A percentile compares a stretch with the other conserved stretches of the same genome.
phyloP scores from a whole-genome alignment of 805 yeast genomes.

The Candida oleophila region DNA sequence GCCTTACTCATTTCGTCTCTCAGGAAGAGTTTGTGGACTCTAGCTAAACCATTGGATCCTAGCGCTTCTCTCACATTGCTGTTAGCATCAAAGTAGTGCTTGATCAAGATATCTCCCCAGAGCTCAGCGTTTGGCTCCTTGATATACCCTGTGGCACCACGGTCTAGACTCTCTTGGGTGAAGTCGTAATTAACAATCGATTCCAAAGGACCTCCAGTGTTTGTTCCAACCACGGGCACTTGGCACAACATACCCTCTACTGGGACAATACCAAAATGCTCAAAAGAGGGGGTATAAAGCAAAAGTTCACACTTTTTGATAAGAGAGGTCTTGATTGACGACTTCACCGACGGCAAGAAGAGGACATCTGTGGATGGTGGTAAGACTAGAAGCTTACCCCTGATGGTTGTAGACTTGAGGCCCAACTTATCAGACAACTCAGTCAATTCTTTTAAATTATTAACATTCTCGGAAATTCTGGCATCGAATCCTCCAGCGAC shows the following conservation, averaged over 20 bases:
- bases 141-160: conserved; percentile 63
- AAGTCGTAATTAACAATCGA: conserved; percentile 48
- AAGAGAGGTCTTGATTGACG: conserved; percentile 60
- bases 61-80: conserved; percentile 17
- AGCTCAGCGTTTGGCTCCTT: conserved; percentile 43
- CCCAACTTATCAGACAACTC: conserved; percentile 43
- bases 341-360: conserved; percentile 79
- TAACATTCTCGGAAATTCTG: conserved; percentile 71
- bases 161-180: conserved; percentile 14
- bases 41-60: conserved; percentile 34
- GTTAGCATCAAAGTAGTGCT: conserved; percentile 29
- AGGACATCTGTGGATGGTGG: conserved; percentile 48
- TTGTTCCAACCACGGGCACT: conserved; percentile 81
- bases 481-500: conserved; percentile 92
- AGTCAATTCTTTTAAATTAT: conserved; percentile 63
- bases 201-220: conserved; percentile 92
- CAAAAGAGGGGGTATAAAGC: conserved; percentile 85
- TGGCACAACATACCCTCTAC: conserved; percentile 87
- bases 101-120: conserved; percentile 56
- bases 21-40: conserved; percentile 43
- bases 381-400: conserved; percentile 36
- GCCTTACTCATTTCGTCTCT: conserved; percentile 43
- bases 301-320: conserved; percentile 57
- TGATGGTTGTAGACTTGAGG: conserved; percentile 45
- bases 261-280: conserved; percentile 98